Base-by-base conservation (phyloP, 2,329 filamentous ascomycete species). In the Didymella segeticola region DNA sequence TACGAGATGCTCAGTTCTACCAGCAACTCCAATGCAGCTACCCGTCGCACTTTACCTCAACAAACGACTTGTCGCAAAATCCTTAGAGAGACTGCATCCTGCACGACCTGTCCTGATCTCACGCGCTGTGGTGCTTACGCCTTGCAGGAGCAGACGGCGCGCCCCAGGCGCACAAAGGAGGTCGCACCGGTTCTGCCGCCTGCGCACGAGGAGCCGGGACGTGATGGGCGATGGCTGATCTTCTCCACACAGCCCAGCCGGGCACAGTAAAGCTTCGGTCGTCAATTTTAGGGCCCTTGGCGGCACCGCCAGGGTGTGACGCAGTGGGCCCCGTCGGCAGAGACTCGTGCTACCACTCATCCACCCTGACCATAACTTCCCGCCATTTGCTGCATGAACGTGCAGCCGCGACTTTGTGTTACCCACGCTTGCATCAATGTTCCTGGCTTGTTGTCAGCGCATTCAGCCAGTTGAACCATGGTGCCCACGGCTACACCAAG, bases 221-320 rank as follows among this genome's bases (percentile, higher is more conserved):
- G 42, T 58, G 61, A 61, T 63, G 53, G 27, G 54, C 57, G 53
- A 60, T 57, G 57, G 60, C 56, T 59, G 58, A 62, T 61, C 63
- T 56, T 59, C 64, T 62, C 66, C 66, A 64, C 68, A 69, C 60
- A 60, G 56, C 30, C 43, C 45, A 57, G 50, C 46, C 46, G 57
- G 58, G 53, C 46, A 45, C 56, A 56, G 56, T 63, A 70, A 71
- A 67, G 68, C 69, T 71, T 65, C 68, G 64, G 66, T 64, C 60
- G 64, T 63, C 58, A 61, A 57, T 61, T 61, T 66, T 69, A 68
- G 67, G 61, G 59, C 36, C 41, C 66, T 66, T 58, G 62, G 64
- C 59, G 26, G 17, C 30, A 20, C 19, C 34, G 34, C 53, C 41
- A 42, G 53, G 47, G 23, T 49, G 65, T 71, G 69, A 69, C 68